phyloP scores from a whole-genome alignment of 495 filamentous ascomycete genomes.

The Pyronema domesticum region DNA sequence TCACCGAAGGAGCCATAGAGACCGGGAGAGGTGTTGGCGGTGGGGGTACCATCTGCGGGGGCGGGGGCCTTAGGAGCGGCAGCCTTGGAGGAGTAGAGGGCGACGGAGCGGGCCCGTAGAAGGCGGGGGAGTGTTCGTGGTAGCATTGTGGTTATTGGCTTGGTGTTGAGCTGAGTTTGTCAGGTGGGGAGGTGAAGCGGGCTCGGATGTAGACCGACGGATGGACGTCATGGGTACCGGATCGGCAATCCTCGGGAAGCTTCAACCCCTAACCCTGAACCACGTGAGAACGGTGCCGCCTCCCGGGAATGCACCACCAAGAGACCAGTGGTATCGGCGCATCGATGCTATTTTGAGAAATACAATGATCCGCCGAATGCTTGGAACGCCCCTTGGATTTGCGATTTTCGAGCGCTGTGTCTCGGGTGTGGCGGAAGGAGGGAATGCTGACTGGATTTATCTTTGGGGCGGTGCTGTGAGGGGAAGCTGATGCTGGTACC shows the following conservation, averaged over 20 bases:
- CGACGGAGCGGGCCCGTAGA: background rate
- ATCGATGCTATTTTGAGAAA: no score
- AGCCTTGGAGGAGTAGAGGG: background rate
- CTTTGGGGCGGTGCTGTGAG: no score
- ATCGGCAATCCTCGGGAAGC: background rate
- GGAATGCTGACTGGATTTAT: no score
- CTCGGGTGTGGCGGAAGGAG: no score
- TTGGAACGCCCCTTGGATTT: no score
- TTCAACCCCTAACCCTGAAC: background rate
- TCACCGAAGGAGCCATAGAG: conserved; percentile 12
- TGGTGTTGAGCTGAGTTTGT: conserved; percentile 19
- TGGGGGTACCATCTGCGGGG: conserved; percentile 41
- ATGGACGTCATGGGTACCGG: background rate
- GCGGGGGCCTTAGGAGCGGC: conserved; percentile 38
- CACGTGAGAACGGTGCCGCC: background rate
- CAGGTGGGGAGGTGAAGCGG: conserved; percentile 10
- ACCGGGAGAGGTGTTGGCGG: conserved; percentile 1
- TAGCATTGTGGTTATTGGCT: conserved; percentile 8
- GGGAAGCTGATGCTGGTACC: no score
- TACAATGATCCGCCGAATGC: no score
- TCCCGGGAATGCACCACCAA: no score
- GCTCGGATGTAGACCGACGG: background rate
- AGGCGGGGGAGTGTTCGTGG: background rate
- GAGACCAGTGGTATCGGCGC: no score
- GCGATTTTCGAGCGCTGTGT: no score